Percentiles rank a stretch among this genome's conserved stretches.
These are phyloP conservation scores for Nakazawaea anatomiae DNA, from an alignment of 805 yeast genomes.

Conservation along the genomic window DNA sequence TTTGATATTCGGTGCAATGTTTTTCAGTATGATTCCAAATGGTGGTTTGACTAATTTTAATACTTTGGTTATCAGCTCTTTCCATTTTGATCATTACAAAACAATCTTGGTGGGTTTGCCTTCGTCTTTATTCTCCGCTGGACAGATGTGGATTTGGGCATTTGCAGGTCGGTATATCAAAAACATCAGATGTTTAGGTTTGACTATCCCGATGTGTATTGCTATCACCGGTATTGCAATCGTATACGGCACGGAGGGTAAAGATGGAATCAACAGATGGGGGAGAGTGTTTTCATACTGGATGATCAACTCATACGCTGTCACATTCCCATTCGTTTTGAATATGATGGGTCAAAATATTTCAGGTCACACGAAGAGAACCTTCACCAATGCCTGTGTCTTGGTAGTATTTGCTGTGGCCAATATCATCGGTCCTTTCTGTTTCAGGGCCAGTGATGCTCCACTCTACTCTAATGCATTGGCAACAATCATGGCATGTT, in stretches of 20 bases:
- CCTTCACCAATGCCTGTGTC: conserved; percentile 35
- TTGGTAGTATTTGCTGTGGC: conserved; percentile 48
- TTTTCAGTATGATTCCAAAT: conserved; percentile 23
- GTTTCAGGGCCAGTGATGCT: conserved; percentile 37
- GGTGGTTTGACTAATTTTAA: conserved; percentile 24
- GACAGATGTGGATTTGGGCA: conserved; percentile 12
- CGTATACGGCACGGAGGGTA: conserved; percentile 21
- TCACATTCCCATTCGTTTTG: conserved; percentile 21
- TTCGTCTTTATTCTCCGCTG: conserved; percentile 18
- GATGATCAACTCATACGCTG: conserved; percentile 25
- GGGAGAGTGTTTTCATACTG: conserved; percentile 25
- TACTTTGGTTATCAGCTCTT: conserved; percentile 18
- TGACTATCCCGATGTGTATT: conserved; percentile 17
- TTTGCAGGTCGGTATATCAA: conserved; percentile 12
- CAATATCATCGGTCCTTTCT: conserved; percentile 47
- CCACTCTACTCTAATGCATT: conserved; percentile 37
- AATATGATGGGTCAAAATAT: conserved; percentile 27
- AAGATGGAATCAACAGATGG: conserved; percentile 18
- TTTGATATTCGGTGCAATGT: conserved; percentile 16
- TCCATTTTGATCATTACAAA: conserved; percentile 9
- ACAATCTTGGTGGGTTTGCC: conserved; percentile 13
- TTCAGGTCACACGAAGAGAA: conserved; percentile 50
- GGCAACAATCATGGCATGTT: conserved; percentile 28
- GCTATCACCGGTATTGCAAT: conserved; percentile 20
- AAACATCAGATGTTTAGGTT: conserved; percentile 17